A percentile compares a stretch with the other conserved stretches of the same genome.
phyloP scores from a whole-genome alignment of 345 rosid species.

The Capsella bursapastoris region DNA sequence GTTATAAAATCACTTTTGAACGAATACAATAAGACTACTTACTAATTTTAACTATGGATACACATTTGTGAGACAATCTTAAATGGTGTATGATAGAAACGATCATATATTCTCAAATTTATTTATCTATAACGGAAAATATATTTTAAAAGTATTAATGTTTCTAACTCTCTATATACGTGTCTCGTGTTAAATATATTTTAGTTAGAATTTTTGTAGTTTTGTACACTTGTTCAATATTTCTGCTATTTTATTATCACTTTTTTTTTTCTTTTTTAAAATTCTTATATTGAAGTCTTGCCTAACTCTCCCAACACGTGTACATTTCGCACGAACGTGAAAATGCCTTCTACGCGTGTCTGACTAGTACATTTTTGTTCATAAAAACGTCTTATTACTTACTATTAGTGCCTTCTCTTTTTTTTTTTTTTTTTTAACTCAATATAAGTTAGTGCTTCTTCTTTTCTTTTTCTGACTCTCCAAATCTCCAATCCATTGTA shows the following conservation, averaged over 20 bases:
- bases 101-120: not conserved
- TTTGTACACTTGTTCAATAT: slow-evolving; percentile 40
- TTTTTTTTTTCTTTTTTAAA: slow-evolving; percentile 6
- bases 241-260: slow-evolving; percentile 7
- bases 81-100: not conserved
- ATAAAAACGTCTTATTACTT: not conserved
- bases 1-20: not conserved
- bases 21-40: not conserved
- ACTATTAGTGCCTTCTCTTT: not conserved
- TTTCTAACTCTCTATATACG: slow-evolving; percentile 9
- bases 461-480: slow-evolving; percentile 1
- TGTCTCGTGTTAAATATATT: not conserved
- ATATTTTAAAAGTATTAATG: not conserved
- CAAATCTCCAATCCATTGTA: slow-evolving; percentile 11
- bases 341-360: slow-evolving; percentile 30
- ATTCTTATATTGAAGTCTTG: slow-evolving; percentile 26
- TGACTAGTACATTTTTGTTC: not conserved
- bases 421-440: not conserved
- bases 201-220: slow-evolving; percentile 30
- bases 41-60: not conserved
- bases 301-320: slow-evolving; percentile 43
- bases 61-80: not conserved
- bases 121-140: not conserved
- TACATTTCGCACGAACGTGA: slow-evolving; percentile 30
- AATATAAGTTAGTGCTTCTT: slow-evolving; percentile 29